Base-by-base conservation (phyloP, 2,329 filamentous ascomycete species). In the Talaromyces sp. region DNA sequence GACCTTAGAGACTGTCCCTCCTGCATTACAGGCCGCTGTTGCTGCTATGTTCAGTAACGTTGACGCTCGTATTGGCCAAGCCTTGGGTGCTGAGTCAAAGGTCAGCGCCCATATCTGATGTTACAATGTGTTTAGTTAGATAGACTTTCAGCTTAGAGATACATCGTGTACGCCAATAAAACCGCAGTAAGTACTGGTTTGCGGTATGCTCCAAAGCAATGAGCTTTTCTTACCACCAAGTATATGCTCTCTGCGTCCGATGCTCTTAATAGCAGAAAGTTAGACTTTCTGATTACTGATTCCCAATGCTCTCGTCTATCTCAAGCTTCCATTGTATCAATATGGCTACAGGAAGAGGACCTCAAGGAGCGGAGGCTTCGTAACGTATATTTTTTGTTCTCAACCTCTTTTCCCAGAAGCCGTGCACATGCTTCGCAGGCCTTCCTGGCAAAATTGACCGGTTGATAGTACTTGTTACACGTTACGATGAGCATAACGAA, bases 1-100 rank as follows among this genome's bases (percentile, higher is more conserved):
- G 48, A 68, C 69, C 9, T 54, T 72, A 42, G 70, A 69, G 33
- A 62, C 65, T 0, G 64, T 75, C n/a, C 59, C 67, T 35, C 52
- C 58, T 9, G 61, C 65, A 55, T 63, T 72, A 40, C 62, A 50
- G 48, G 33, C 61, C n/a, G 64, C 54, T 23, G 66, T 66, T 16
- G 62, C 67, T 39, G 66, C 60, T 9, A 65, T 70, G 67, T 70
- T 70, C 40, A 62, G 64, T 33, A 66, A 63, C 40, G 68, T 70
- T n/a, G 67, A 70, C 48, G 63, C 64, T 1, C 57, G 62, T 21
- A 69, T 69, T 44, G 66, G 65, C 1, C 59, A 69, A 61, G 52
- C 68, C 64, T 35, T 69, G 31, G 48, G 46, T 2, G 60, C 52
- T 33, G 48, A 48, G 39, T n/a, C 33, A n/a, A 61, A 35, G 35